Evolutionary conservation across 352 stramenopile species (phyloP), one percentile per base, ranked within the genome.

Genomic region (Phytophthora podocarpi): DNA sequence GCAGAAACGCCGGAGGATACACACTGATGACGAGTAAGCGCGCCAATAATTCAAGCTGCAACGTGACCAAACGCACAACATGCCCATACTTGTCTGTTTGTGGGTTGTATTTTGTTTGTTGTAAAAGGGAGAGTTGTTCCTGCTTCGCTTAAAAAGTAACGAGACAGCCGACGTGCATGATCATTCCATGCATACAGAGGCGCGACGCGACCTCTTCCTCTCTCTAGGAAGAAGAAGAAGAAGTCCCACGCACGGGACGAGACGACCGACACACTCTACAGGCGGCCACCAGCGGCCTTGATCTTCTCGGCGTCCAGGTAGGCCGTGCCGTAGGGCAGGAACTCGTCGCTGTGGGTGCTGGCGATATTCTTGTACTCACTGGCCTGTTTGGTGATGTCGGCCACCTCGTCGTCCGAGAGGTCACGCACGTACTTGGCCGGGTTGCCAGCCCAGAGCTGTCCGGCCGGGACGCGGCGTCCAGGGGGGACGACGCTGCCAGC

Each of bases 401-500:
- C 86, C 60, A 96, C 82, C 69, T 98, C 96, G 62, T 98, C 91
- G 59, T 97, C 86, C 67, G 90, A 93, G 59, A 98, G 83, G 56
- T 97, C 83, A 32, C 87, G 87, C 36, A 98, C 76, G 81, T 97
- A 98, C 68, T 93, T 94, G 55, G 96, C 95, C 40, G 97, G 97
- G 76, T 98, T 98, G 59, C 97, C 97, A n/a, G 84, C 95, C 97
- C 96, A 99, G 41, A 97, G 86, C 74, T 99, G 95, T 56, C 93
- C 93, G 34, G 81, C 80, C 37, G 91, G 94, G 52, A 99, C 91
- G 39, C 90, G 80, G 57, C 84, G 82, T 41, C 90, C 88, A 61
- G 84, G 80, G 21, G 92, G 81, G 55, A 99, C 82, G 27, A 98
- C 96, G n/a, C 92, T 96, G 45, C 97, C 97, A 27, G 96, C 97